phyloP scores from a whole-genome alignment of 148 eudicot species.

The Nepenthes gracilis region DNA sequence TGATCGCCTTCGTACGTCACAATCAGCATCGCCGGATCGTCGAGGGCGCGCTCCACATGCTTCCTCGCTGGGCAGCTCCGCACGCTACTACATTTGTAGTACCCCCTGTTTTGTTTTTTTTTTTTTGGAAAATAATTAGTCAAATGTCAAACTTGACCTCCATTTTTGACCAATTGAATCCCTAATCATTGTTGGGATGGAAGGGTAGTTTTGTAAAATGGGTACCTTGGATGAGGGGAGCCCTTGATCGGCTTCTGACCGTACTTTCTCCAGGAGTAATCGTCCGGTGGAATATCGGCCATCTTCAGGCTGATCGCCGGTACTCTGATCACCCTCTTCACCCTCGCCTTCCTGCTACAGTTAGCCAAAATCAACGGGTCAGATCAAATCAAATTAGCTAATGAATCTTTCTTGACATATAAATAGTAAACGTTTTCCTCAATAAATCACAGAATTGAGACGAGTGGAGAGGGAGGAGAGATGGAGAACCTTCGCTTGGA shows the following conservation, averaged over 20 bases:
- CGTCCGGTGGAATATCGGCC: conserved; percentile 96
- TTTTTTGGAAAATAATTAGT: neutral
- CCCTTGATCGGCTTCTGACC: conserved; percentile 98
- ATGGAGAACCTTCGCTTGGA: conserved; percentile 68
- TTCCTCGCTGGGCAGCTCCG: conserved; percentile 88
- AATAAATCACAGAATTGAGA: too few relatives aligned
- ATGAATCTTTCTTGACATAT: neutral
- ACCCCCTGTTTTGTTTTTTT: conserved; percentile 40
- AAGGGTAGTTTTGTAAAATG: neutral
- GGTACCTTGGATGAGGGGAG: conserved; percentile 87
- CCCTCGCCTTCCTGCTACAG: conserved; percentile 53
- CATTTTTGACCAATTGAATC: neutral
- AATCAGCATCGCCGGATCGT: conserved; percentile 70
- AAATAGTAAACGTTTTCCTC: too few relatives aligned
- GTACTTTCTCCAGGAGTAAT: conserved; percentile 93
- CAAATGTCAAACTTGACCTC: neutral
- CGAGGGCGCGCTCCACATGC: conserved; percentile 75
- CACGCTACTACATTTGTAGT: conserved; percentile 92
- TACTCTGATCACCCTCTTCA: conserved; percentile 69
- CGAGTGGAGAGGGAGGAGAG: too few relatives aligned
- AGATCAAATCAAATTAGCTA: neutral
- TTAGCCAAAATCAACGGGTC: conserved; percentile 5
- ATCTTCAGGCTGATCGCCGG: conserved; percentile 74
- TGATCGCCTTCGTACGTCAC: conserved; percentile 98
- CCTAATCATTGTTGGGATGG: too few relatives aligned